Base-by-base conservation (phyloP, 495 filamentous ascomycete genomes). In the Cudoniella acicularis region DNA sequence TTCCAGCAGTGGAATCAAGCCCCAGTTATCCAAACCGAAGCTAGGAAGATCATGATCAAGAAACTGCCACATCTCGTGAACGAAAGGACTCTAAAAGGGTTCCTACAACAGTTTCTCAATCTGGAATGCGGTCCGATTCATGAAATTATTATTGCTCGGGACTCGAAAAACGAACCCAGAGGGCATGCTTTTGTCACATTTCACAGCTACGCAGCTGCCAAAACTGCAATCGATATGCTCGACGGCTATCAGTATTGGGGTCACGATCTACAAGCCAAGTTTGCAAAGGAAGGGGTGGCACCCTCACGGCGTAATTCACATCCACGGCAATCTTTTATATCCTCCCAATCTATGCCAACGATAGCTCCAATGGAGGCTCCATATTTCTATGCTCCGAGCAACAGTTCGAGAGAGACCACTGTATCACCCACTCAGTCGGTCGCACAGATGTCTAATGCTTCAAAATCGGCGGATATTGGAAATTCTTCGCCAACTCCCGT, bases 221-320 rank as follows among this genome's bases (percentile, higher is more conserved):
- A 53, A 25, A 30, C n/a, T 10, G 52, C 53, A 1, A 42, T 66
- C 3, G 18, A 52, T 10, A 20, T 23, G 2, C 26, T 66, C 9
- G 49, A 66, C 27, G 52, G 56, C 2, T 3, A 21, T 1, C 11
- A 52, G 11, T 62, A 27, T 30, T 55, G 51, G 46, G 51, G 46
- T 1, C 27, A 52, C 1, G n/a, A 2, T 10, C 26, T 66, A 22
- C 25, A 42, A 22, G 63, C 26, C 0, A 48, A 27, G 22, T 26
- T 66, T 0, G 56, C 59, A 2, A 66, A 60, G 43, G 63, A 62
- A 53, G 63, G 56, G 0, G 56, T 56, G 1, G 52, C 79, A 64
- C 43, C 69, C 69, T 80, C 82, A 84, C 11, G 84, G 17, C 11
- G n/a, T 6, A 16, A 46, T 46, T 4, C 6, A 9, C n/a, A 6